phyloP scores from a whole-genome alignment of 163 green algal genomes.

The Trebouxiophyceae sp. region DNA sequence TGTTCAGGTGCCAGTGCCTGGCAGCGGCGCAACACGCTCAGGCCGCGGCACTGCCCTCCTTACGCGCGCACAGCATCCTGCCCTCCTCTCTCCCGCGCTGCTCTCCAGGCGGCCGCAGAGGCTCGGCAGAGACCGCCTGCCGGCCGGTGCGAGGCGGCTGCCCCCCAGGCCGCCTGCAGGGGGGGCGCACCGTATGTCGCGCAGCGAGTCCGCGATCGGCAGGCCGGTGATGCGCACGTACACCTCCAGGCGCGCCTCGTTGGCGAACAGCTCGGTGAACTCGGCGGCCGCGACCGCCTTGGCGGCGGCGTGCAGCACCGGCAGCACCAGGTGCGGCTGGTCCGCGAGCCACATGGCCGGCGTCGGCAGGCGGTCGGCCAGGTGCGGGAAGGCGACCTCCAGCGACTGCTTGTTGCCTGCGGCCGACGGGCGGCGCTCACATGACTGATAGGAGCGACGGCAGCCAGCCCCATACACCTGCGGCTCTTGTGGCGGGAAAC shows the following conservation, averaged over 20 bases:
- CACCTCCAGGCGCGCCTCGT: conserved; percentile 50
- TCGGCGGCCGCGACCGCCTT: conserved; percentile 44
- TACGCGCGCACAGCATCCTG: too few relatives aligned
- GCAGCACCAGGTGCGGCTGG: conserved; percentile 62
- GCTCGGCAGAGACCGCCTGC: too few relatives aligned
- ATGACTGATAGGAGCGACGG: too few relatives aligned
- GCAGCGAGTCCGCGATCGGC: conserved; percentile 80
- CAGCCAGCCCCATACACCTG: too few relatives aligned
- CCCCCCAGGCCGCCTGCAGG: too few relatives aligned
- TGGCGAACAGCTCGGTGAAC: conserved; percentile 42
- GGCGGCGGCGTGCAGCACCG: conserved; percentile 63
- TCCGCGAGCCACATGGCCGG: conserved; percentile 79
- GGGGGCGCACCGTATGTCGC: conserved; percentile 70
- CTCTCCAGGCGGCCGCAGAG: too few relatives aligned
- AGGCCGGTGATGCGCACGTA: conserved; percentile 86
- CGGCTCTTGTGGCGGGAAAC: too few relatives aligned
- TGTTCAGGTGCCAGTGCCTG: conserved; percentile 80
- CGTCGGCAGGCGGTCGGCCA: conserved; percentile 24
- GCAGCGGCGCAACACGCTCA: too few relatives aligned
- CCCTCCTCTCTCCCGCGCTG: too few relatives aligned
- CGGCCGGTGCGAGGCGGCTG: too few relatives aligned
- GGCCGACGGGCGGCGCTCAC: too few relatives aligned
- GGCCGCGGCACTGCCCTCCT: too few relatives aligned
- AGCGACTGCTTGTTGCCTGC: conserved; percentile 61
- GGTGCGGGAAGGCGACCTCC: conserved; percentile 57